phyloP scores from a whole-genome alignment of 164 flowering plant species.

The Umbilicus rupestris region DNA sequence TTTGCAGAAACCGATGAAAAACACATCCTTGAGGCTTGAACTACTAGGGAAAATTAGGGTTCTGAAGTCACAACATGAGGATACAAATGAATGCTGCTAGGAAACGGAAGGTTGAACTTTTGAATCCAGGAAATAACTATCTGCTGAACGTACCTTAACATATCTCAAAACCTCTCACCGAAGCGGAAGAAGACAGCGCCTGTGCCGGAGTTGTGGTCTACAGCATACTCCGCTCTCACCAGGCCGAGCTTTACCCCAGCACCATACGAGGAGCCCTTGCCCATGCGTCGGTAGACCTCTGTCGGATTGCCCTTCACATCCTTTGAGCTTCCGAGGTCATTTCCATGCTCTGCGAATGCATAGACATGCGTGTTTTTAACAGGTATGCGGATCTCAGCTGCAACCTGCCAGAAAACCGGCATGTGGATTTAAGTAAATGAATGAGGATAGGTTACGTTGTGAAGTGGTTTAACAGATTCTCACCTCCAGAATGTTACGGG shows the following conservation, averaged over 20 bases:
- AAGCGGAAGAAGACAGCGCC: conserved; percentile 33
- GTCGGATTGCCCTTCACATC: conserved; percentile 98
- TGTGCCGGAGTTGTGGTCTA: conserved; percentile 89
- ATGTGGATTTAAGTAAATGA: too few relatives aligned
- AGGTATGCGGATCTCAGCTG: conserved; percentile 84
- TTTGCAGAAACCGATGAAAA: background rate
- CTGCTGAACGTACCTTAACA: too few relatives aligned
- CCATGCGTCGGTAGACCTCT: conserved; percentile 82
- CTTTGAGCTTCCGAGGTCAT: conserved; percentile 90
- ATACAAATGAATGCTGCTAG: background rate
- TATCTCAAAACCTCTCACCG: conserved; percentile 77
- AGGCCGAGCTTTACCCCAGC: conserved; percentile 78
- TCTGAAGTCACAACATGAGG: background rate
- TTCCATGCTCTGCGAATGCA: conserved; percentile 95
- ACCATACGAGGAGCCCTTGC: conserved; percentile 93
- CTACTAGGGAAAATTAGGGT: background rate
- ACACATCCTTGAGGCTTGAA: background rate
- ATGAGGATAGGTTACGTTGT: too few relatives aligned
- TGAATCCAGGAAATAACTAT: background rate
- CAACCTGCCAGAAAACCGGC: conserved; percentile 38
- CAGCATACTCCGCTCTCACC: conserved; percentile 93
- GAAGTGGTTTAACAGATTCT: conserved; percentile 39
- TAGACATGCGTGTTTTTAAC: conserved; percentile 75
- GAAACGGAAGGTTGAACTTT: background rate
- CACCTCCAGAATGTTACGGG: conserved; percentile 94